Percentiles rank a stretch among this genome's conserved stretches.
These are phyloP conservation scores for Aquilaria agallochum DNA, from an alignment of 441 rosid species.

Conservation along the genomic window DNA sequence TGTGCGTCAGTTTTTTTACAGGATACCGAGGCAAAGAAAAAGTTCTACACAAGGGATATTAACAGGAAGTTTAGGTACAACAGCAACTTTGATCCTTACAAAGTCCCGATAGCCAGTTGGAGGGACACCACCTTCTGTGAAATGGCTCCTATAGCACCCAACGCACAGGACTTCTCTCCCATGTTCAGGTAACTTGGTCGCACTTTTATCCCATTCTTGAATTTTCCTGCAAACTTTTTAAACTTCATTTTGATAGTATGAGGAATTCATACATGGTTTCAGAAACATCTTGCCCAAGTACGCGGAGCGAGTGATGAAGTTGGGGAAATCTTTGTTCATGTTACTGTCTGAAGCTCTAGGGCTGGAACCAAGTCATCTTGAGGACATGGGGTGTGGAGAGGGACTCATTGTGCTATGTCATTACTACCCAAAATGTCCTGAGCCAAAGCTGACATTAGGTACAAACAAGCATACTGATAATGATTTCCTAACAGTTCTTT, in stretches of 20 bases:
- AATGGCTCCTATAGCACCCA: conserved; percentile 37
- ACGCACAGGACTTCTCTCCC: conserved; percentile 35
- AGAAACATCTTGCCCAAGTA: conserved; percentile 20
- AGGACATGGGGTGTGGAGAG: conserved; percentile 13
- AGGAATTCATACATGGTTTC: not conserved
- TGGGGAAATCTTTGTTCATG: conserved; percentile 12
- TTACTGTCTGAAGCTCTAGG: conserved; percentile 27
- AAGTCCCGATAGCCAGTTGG: conserved; percentile 28
- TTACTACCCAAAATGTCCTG: conserved; percentile 43
- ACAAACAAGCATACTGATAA: conserved; percentile 15
- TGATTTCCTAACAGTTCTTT: conserved; percentile 22
- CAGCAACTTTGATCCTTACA: conserved; percentile 28
- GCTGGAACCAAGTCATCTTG: conserved; percentile 8
- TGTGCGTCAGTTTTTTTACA: conserved; percentile 28
- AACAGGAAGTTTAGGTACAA: conserved; percentile 21
- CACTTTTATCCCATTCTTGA: too few relatives aligned
- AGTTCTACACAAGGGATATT: conserved; percentile 26
- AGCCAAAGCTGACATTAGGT: conserved; percentile 34
- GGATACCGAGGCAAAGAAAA: conserved; percentile 23
- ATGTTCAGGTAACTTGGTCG: conserved; percentile 28
- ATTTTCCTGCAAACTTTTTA: too few relatives aligned
- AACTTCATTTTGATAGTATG: too few relatives aligned
- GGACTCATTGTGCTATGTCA: conserved; percentile 19
- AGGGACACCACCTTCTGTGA: conserved; percentile 33
- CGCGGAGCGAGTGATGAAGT: conserved; percentile 11